Percentiles rank a stretch among this genome's conserved stretches.
These are phyloP conservation scores for Balakata baccata DNA, from an alignment of 345 rosid genomes.

Conservation along the genomic window DNA sequence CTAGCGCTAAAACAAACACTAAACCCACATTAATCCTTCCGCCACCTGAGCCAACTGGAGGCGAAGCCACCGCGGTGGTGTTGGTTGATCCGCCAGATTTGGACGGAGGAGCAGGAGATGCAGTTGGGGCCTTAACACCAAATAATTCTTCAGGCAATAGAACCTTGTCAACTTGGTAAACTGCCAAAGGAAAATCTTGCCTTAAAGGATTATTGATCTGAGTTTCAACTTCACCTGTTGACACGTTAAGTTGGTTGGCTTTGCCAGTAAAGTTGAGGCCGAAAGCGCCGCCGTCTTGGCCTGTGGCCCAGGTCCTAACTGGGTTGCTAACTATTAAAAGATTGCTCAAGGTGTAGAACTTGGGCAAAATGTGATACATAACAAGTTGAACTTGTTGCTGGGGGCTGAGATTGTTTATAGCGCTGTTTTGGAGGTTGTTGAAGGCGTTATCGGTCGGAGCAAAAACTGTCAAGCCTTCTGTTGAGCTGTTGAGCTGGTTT, in stretches of 20 bases:
- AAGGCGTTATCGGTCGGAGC: conserved; percentile 93
- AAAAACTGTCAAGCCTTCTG: conserved; percentile 70
- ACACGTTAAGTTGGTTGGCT: conserved; percentile 75
- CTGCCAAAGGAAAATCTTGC: conserved; percentile 52
- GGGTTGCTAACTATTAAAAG: conserved; percentile 74
- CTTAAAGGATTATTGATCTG: conserved; percentile 57
- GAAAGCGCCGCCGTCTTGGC: conserved; percentile 35
- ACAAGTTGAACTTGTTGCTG: conserved; percentile 62
- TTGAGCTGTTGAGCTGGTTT: conserved; percentile 66
- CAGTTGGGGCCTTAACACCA: conserved; percentile 38
- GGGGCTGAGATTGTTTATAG: conserved; percentile 40
- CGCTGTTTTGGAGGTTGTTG: conserved; percentile 52
- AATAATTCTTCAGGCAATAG: conserved; percentile 62
- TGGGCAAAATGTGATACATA: conserved; percentile 55
- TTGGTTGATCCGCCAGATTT: conserved; percentile 21
- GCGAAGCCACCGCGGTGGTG: conserved; percentile 23
- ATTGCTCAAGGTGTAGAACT: conserved; percentile 48
- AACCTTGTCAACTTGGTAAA: conserved; percentile 78
- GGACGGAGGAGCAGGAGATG: conserved; percentile 35
- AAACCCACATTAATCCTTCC: conserved; percentile 31
- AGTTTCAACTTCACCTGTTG: conserved; percentile 59
- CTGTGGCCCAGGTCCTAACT: conserved; percentile 57
- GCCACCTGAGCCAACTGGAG: conserved; percentile 23
- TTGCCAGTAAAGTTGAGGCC: conserved; percentile 70
- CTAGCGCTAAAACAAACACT: conserved; percentile 49